These are phyloP conservation scores for Mycena metata DNA, from an alignment of 768 basidiomycete species.

Conservation along the genomic window DNA sequence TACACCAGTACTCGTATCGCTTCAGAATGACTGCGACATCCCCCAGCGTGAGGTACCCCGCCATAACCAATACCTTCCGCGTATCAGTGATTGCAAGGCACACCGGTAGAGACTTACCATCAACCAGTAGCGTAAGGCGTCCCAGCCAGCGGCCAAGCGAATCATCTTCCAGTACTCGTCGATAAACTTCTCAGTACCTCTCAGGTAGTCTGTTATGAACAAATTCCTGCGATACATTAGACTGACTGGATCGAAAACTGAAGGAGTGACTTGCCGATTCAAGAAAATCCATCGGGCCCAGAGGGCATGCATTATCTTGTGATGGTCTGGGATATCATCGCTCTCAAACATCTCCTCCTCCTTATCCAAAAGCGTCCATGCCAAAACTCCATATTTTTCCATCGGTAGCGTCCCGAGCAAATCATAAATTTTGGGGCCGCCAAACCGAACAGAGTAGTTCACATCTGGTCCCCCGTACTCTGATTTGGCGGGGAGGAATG, in stretches of 20 bases:
- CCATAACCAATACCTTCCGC: conserved; percentile 65
- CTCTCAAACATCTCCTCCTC: conserved; percentile 84
- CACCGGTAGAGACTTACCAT: conserved; percentile 57
- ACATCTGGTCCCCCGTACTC: conserved; percentile 63
- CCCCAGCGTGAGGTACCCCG: conserved; percentile 63
- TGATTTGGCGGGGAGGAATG: conserved; percentile 66
- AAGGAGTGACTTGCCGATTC: conserved; percentile 46
- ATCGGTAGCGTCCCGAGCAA: conserved; percentile 70
- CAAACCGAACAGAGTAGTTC: conserved; percentile 73
- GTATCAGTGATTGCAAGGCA: background rate
- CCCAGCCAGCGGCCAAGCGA: conserved; percentile 76
- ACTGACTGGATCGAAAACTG: background rate
- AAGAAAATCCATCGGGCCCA: conserved; percentile 84
- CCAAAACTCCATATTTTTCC: conserved; percentile 73
- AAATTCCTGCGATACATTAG: conserved; percentile 52
- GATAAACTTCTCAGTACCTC: conserved; percentile 68
- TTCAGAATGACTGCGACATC: conserved; percentile 66
- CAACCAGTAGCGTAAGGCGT: conserved; percentile 72
- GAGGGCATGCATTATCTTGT: conserved; percentile 83
- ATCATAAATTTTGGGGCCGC: conserved; percentile 76
- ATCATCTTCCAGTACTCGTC: conserved; percentile 76
- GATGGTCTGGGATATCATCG: conserved; percentile 79
- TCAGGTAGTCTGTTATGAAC: conserved; percentile 69
- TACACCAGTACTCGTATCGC: conserved; percentile 68
- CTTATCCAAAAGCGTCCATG: conserved; percentile 77